Percentiles rank a stretch among this genome's conserved stretches.
phyloP scores from a whole-genome alignment of 345 rosid species.

The Carallia brachiata region DNA sequence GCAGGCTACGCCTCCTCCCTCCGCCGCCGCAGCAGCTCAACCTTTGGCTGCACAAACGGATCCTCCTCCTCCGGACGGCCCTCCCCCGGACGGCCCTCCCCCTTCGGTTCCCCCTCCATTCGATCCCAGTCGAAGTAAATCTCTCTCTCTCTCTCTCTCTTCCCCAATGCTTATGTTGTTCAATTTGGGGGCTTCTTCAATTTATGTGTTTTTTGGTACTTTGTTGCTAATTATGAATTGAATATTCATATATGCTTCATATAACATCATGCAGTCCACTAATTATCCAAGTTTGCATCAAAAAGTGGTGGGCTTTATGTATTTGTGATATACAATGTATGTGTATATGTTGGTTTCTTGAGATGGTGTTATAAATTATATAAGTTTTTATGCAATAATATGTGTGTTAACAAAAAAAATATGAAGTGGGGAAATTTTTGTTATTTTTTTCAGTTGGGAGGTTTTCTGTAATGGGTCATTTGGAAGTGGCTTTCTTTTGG shows the following conservation, averaged over 20 bases:
- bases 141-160: conserved; percentile 12
- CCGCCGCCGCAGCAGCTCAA: not conserved
- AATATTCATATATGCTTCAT: no score
- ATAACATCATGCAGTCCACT: no score
- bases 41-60: not conserved
- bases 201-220: not conserved
- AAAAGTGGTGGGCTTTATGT: no score
- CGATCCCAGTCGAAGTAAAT: conserved; percentile 85
- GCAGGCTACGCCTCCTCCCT: conserved; percentile 5
- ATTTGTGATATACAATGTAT: no score
- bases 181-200: not conserved
- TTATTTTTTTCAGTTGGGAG: not conserved
- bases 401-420: no score
- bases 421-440: not conserved
- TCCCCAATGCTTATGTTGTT: not conserved
- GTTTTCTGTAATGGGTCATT: not conserved
- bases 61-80: conserved; percentile 1
- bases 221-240: no score
- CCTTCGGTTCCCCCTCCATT: conserved; percentile 39
- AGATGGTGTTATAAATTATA: no score
- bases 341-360: no score
- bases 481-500: not conserved
- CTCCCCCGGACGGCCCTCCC: conserved; percentile 7
- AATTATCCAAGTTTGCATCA: no score
- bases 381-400: no score